Conservation (phyloP, 2,329 filamentous ascomycete species). For the Aspergillus jensenii region DNA sequence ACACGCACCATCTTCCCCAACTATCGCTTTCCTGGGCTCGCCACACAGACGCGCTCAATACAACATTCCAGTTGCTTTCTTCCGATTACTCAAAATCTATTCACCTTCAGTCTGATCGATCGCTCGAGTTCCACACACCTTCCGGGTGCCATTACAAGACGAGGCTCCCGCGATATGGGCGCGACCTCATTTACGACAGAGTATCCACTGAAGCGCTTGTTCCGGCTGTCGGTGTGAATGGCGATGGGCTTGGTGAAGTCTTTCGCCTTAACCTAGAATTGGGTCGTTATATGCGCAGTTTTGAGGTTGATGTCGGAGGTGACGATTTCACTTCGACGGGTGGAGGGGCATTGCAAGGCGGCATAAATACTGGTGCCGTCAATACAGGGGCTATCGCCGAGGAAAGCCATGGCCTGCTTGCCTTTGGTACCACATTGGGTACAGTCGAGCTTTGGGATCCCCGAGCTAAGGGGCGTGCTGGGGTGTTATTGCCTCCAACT, state of each 20-base stretch:
- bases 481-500: slow-evolving; percentile 64
- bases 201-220: slow-evolving; percentile 81
- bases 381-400: slow-evolving; percentile 87
- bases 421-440: slow-evolving; percentile 92
- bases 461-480: slow-evolving; percentile 76
- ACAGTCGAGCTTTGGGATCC: slow-evolving; percentile 98
- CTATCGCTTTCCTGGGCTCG: slow-evolving; percentile 90
- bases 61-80: slow-evolving; percentile 84
- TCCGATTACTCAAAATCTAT: slow-evolving; percentile 91
- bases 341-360: slow-evolving; percentile 78
- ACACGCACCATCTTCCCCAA: slow-evolving; percentile 92
- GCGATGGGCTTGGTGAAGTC: slow-evolving; percentile 84
- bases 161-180: slow-evolving; percentile 88
- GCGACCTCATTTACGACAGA: slow-evolving; percentile 82
- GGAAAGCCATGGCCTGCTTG: slow-evolving; percentile 81
- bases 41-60: slow-evolving; percentile 88
- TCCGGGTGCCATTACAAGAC: slow-evolving; percentile 84
- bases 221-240: slow-evolving; percentile 82
- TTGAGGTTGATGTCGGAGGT: slow-evolving; percentile 83
- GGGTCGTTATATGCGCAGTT: slow-evolving; percentile 91
- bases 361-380: slow-evolving; percentile 79
- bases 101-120: slow-evolving; percentile 88
- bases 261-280: slow-evolving; percentile 89
- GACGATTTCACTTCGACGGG: slow-evolving; percentile 69
- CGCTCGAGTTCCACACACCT: slow-evolving; percentile 89